Evolutionary conservation across 371 early-diverging fungal species (phyloP).

Genomic region (Mucor mucedo): DNA sequence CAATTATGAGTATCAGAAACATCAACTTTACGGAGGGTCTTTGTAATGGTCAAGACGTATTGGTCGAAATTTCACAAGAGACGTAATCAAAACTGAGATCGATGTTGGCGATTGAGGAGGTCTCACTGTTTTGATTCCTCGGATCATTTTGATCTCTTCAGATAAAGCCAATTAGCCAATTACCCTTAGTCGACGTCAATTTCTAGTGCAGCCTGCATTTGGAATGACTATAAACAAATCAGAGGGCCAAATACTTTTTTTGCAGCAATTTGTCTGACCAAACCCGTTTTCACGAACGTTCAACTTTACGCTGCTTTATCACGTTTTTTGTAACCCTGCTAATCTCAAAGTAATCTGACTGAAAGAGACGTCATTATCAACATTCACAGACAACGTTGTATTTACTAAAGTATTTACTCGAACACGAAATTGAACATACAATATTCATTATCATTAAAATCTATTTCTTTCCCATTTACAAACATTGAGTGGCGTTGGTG

Average conservation of each 20-base stretch:
- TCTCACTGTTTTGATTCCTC: constrained; percentile 4
- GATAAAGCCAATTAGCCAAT: neutral
- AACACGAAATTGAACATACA: neutral
- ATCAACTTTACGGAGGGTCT: constrained; percentile 17
- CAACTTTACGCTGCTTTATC: constrained; percentile 18
- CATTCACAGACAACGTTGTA: neutral
- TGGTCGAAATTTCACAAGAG: constrained; percentile 1
- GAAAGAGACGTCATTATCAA: neutral
- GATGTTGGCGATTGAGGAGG: constrained; percentile 10
- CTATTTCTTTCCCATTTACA: too few species aligned
- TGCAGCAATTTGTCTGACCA: constrained; percentile 30
- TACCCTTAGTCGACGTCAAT: constrained; percentile 6
- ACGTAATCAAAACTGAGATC: constrained; percentile 25
- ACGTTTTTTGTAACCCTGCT: neutral
- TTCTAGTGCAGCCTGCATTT: constrained; percentile 33
- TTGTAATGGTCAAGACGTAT: constrained; percentile 40
- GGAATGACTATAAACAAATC: constrained; percentile 42
- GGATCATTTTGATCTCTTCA: neutral
- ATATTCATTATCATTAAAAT: too few species aligned
- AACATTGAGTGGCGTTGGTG: too few species aligned
- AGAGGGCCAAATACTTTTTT: constrained; percentile 34
- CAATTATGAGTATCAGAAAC: constrained; percentile 7
- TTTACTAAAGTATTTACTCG: neutral
- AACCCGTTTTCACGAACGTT: constrained; percentile 10
- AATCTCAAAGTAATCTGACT: neutral